Percentiles rank a stretch among this genome's conserved stretches.
Evolutionary conservation across 495 filamentous ascomycete species (phyloP).

Genomic region (Penicillium fimorum): DNA sequence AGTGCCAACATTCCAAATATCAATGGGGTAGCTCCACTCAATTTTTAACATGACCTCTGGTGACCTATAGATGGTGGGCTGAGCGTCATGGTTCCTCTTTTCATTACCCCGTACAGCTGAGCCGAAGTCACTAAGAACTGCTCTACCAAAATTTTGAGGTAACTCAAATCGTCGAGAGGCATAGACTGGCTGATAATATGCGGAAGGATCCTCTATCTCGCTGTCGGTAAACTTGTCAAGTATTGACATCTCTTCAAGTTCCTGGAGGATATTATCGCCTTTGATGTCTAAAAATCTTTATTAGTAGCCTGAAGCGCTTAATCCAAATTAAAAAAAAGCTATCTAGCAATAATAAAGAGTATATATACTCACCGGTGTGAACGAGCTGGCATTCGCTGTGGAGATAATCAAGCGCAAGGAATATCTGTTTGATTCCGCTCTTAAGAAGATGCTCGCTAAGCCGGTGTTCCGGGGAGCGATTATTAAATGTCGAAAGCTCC

Average conservation of each 20-base stretch:
- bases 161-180: conserved; percentile 36
- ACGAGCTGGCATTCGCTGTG: conserved; percentile 51
- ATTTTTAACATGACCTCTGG: conserved; percentile 49
- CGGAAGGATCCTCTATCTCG: no score
- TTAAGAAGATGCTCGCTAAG: conserved; percentile 6
- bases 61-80: conserved; percentile 43
- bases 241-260: no score
- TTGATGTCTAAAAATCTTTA: conserved; percentile 38
- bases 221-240: no score
- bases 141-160: conserved; percentile 25
- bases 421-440: conserved; percentile 29
- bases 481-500: conserved; percentile 38
- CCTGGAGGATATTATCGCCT: conserved; percentile 35
- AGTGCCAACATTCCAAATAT: conserved; percentile 50
- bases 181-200: conserved; percentile 10
- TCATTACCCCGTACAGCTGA: conserved; percentile 60
- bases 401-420: conserved; percentile 46
- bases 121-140: not conserved
- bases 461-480: no score
- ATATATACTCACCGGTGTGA: conserved; percentile 34
- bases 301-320: no score
- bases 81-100: conserved; percentile 29
- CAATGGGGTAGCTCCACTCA: conserved; percentile 45
- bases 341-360: no score
- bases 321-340: no score